These are phyloP conservation scores for Cercophora sp. DNA, from an alignment of 495 filamentous ascomycete genomes.

Conservation along the genomic window DNA sequence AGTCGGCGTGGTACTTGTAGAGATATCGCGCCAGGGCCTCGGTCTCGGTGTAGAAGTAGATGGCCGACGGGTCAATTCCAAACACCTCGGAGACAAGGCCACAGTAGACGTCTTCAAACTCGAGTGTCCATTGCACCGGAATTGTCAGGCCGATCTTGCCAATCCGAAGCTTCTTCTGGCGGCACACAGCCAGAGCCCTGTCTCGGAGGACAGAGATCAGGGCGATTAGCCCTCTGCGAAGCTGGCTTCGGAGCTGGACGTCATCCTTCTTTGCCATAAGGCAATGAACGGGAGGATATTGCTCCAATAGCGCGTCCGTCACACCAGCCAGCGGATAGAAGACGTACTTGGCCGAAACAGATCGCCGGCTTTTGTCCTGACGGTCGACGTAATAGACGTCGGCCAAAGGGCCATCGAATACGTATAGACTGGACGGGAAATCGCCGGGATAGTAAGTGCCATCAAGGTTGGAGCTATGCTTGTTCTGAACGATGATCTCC, in stretches of 20 bases:
- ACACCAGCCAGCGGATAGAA: constrained; percentile 2
- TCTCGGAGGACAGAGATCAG: neutral
- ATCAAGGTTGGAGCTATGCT: neutral
- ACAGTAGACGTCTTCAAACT: constrained; percentile 5
- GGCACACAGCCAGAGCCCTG: neutral
- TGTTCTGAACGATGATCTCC: neutral
- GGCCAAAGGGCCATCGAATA: neutral
- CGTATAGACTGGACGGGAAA: constrained; percentile 1
- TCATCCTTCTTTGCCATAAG: neutral
- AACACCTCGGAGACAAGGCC: neutral
- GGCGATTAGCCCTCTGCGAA: neutral
- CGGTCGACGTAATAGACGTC: neutral
- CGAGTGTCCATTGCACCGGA: constrained; percentile 9
- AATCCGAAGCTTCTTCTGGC: neutral
- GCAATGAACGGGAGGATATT: neutral
- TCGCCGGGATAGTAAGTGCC: neutral
- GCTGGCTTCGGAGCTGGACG: neutral
- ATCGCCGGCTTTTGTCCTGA: neutral
- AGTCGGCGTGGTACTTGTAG: neutral
- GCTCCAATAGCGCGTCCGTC: neutral
- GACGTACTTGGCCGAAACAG: constrained; percentile 3
- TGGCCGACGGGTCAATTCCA: neutral
- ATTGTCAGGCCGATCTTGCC: neutral
- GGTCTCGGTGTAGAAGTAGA: constrained; percentile 7
- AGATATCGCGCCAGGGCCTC: constrained; percentile 8